Conservation (phyloP, 1,284 basidiomycete genomes). For the Anthracocystis panici-leucophaei region DNA sequence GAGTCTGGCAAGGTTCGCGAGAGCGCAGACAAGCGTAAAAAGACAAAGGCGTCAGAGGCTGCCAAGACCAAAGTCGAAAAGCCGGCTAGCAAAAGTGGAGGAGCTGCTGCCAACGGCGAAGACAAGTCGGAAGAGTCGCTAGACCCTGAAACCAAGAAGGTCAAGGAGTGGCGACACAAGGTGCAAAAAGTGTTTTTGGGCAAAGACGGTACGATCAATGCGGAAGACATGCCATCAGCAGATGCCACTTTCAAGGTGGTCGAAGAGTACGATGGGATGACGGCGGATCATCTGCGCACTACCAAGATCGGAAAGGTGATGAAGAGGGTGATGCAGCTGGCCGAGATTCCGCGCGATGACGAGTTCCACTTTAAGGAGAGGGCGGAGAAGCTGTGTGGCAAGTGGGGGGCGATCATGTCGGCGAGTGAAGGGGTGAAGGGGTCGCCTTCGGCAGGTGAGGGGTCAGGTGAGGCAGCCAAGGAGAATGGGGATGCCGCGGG, state of each 20-base stretch:
- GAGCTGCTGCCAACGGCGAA: slow-evolving; percentile 67
- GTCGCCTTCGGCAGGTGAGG: slow-evolving; percentile 5
- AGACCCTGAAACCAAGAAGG: slow-evolving; percentile 75
- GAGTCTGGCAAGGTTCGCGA: slow-evolving; percentile 44
- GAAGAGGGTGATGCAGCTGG: slow-evolving; percentile 86
- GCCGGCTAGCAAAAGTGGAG: slow-evolving; percentile 31
- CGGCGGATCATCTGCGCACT: slow-evolving; percentile 82
- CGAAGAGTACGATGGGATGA: slow-evolving; percentile 84
- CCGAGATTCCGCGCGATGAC: slow-evolving; percentile 80
- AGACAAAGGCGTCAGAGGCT: slow-evolving; percentile 43
- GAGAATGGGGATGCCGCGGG: slow-evolving; percentile 24
- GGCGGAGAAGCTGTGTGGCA: slow-evolving; percentile 72
- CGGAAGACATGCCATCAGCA: slow-evolving; percentile 72
- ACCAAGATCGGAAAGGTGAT: slow-evolving; percentile 99
- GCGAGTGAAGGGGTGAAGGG: slow-evolving; percentile 19
- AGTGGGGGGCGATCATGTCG: slow-evolving; percentile 62
- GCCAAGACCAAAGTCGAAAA: slow-evolving; percentile 41
- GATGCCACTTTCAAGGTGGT: slow-evolving; percentile 84
- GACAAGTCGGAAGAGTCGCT: slow-evolving; percentile 72
- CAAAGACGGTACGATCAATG: slow-evolving; percentile 71
- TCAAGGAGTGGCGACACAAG: slow-evolving; percentile 82
- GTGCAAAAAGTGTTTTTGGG: slow-evolving; percentile 87
- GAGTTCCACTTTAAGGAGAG: slow-evolving; percentile 88
- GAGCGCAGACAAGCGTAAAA: slow-evolving; percentile 50
- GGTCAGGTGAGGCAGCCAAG: slow-evolving; percentile 20